Evolutionary conservation across 2,329 filamentous ascomycete species (phyloP).

Genomic region (Arthrinium phaeospermum): DNA sequence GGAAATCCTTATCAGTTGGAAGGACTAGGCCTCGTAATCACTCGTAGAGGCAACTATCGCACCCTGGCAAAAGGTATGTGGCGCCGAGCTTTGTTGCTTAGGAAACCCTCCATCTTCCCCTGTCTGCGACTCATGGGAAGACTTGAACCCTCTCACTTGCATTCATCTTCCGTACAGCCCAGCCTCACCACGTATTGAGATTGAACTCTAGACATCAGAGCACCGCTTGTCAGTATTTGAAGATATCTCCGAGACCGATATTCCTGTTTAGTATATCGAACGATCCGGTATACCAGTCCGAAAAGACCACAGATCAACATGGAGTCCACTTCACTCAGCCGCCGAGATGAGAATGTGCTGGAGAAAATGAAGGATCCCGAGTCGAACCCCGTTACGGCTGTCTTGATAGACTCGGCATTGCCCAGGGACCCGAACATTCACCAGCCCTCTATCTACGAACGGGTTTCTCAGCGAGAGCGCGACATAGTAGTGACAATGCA

Average conservation of each 20-base stretch:
- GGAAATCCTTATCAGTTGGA: not conserved
- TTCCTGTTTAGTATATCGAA: not conserved
- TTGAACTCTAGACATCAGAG: not conserved
- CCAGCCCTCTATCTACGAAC: constrained; percentile 56
- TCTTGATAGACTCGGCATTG: constrained; percentile 59
- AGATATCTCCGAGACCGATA: not conserved
- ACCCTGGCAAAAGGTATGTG: not conserved
- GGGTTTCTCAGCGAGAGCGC: constrained; percentile 56
- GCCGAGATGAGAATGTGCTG: constrained; percentile 65
- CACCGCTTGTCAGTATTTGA: not conserved
- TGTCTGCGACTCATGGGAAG: not conserved
- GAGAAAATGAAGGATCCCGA: constrained; percentile 73
- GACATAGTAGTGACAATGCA: constrained; percentile 61
- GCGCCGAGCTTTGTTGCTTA: not conserved
- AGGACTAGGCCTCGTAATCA: not conserved
- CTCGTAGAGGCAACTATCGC: constrained; percentile 4
- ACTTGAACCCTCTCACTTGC: not conserved
- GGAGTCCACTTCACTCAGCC: constrained; percentile 57
- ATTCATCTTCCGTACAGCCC: not conserved
- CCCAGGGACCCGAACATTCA: constrained; percentile 64
- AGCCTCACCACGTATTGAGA: not conserved
- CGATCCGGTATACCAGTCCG: too few relatives aligned
- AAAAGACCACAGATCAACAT: constrained; percentile 43
- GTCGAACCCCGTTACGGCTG: constrained; percentile 58
- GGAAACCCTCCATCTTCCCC: not conserved